Evolutionary conservation across 2,329 filamentous ascomycete species (phyloP).

Genomic region (Coniochaeta prunicola): DNA sequence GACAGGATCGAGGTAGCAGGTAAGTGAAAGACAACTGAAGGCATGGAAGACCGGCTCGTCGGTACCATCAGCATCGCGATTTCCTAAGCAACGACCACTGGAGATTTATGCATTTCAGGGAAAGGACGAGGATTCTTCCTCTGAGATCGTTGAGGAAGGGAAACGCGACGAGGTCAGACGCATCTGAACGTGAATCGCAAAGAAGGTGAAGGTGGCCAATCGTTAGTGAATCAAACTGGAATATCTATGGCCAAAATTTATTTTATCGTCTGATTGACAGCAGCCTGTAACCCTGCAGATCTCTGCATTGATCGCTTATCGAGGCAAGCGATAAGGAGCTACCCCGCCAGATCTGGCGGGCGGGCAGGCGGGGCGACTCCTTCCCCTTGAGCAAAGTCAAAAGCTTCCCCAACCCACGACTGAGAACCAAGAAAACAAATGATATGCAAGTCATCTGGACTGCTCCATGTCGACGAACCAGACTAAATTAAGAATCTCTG

Average conservation of each 20-base stretch:
- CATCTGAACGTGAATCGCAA: neutral
- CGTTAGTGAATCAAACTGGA: neutral
- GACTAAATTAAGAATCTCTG: neutral
- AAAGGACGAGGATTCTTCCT: neutral
- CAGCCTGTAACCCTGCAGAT: neutral
- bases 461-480: neutral
- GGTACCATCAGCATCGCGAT: slow-evolving; percentile 1
- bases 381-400: neutral
- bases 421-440: neutral
- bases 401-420: neutral
- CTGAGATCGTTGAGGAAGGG: neutral
- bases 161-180: neutral
- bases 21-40: neutral
- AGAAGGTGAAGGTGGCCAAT: neutral
- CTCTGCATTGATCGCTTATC: neutral
- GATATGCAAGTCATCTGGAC: neutral
- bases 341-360: neutral
- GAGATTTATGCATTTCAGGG: neutral
- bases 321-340: neutral
- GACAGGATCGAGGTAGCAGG: neutral
- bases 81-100: slow-evolving; percentile 3
- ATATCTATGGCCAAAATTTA: neutral
- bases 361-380: neutral
- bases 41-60: neutral
- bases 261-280: neutral